Conservation (phyloP, 768 basidiomycete genomes). For the Phlegmacium glaucopus region DNA sequence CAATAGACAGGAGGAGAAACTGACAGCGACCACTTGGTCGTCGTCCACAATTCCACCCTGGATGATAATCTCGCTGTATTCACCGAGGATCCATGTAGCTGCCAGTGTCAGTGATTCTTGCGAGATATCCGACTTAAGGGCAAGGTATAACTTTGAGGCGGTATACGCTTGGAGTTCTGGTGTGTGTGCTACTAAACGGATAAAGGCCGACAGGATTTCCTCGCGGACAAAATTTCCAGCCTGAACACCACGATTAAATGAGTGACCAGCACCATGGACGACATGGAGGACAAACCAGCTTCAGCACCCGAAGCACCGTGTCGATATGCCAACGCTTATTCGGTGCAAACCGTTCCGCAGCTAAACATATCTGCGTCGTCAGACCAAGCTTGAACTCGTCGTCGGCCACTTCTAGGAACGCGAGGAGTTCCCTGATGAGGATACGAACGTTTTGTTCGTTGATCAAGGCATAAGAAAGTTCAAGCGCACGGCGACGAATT, state of each 20-base stretch:
- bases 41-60: conserved; percentile 79
- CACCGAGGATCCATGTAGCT: conserved; percentile 94
- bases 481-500: conserved; percentile 93
- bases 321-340: conserved; percentile 99
- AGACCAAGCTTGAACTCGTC: conserved; percentile 98
- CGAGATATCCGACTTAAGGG: conserved; percentile 87
- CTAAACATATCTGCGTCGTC: conserved; percentile 95
- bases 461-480: conserved; percentile 95
- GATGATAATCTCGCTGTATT: conserved; percentile 88
- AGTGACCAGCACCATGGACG: background rate
- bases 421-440: conserved; percentile 86
- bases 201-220: conserved; percentile 92
- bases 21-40: conserved; percentile 67
- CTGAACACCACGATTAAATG: conserved; percentile 34
- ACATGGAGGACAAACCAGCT: conserved; percentile 57
- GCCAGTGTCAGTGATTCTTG: conserved; percentile 94
- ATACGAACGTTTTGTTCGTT: conserved; percentile 93
- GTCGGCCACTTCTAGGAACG: conserved; percentile 97
- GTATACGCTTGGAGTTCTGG: conserved; percentile 97
- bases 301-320: conserved; percentile 88
- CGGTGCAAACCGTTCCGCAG: conserved; percentile 94
- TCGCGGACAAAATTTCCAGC: conserved; percentile 98
- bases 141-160: conserved; percentile 83
- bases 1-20: conserved; percentile 9
- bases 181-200: conserved; percentile 94